A percentile compares a stretch with the other conserved stretches of the same genome.
phyloP scores from a whole-genome alignment of 2,329 filamentous ascomycete species.

The Pestalotiopsis sp. region DNA sequence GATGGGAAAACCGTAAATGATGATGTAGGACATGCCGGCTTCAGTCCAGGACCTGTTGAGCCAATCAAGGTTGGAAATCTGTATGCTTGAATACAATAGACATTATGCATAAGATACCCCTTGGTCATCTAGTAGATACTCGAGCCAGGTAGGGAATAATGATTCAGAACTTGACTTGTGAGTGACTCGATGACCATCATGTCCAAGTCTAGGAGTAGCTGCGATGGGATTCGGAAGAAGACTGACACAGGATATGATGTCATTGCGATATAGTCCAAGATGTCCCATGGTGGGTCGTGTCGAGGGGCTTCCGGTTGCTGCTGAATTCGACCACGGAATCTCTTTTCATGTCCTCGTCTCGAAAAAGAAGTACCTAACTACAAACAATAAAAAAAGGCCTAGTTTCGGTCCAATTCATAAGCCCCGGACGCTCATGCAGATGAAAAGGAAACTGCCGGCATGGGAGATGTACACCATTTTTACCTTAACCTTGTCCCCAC shows the following conservation, averaged over 20 bases:
- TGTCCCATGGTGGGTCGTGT: background rate
- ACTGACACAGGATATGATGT: background rate
- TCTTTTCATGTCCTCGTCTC: too few species aligned
- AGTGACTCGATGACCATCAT: too few species aligned
- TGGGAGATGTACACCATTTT: background rate
- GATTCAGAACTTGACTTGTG: too few species aligned
- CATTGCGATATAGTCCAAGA: background rate
- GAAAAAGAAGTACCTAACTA: too few species aligned
- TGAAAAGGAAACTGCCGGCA: too few species aligned
- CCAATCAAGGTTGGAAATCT: background rate
- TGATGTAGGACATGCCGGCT: background rate
- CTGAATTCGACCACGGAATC: background rate
- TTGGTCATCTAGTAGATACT: background rate
- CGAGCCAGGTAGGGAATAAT: too few species aligned
- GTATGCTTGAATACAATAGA: background rate
- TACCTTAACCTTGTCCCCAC: background rate
- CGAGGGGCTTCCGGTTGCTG: background rate
- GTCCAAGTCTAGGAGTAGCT: too few species aligned
- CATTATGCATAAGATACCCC: background rate
- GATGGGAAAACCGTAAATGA: background rate
- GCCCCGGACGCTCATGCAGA: too few species aligned
- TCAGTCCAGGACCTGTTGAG: background rate
- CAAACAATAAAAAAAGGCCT: too few species aligned
- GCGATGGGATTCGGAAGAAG: too few species aligned
- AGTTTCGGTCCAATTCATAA: too few species aligned